Evolutionary conservation across 306 rosid genomes (phyloP).

Genomic region (Astragalus membranaceus): DNA sequence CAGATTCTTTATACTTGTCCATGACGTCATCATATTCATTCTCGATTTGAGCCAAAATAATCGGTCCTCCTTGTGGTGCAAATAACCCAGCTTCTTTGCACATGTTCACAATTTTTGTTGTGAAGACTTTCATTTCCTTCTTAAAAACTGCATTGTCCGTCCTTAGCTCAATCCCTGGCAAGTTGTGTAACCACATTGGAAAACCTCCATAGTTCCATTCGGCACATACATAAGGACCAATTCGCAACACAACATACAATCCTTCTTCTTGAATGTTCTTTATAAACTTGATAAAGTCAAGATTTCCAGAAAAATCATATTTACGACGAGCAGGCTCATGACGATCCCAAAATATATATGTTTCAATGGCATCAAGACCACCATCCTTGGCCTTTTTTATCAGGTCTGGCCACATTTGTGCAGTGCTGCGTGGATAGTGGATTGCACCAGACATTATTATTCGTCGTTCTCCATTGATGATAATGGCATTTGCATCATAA

Average conservation of each 20-base stretch:
- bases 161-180: conserved; percentile 19
- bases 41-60: conserved; percentile 32
- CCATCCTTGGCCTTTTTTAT: not conserved
- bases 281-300: not conserved
- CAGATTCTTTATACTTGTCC: not conserved
- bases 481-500: not conserved
- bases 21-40: conserved; percentile 29
- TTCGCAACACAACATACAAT: not conserved
- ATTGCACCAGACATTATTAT: not conserved
- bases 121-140: conserved; percentile 27
- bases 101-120: conserved; percentile 14
- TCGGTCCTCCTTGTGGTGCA: not conserved
- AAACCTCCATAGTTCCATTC: conserved; percentile 30
- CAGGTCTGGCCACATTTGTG: not conserved
- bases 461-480: not conserved
- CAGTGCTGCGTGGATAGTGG: not conserved
- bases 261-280: not conserved
- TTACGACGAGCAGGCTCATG: not conserved
- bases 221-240: conserved; percentile 20
- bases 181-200: conserved; percentile 26
- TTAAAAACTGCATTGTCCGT: conserved; percentile 12
- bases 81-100: conserved; percentile 23
- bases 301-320: not conserved
- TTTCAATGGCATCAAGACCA: not conserved
- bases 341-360: not conserved